Evolutionary conservation across 2,329 filamentous ascomycete species (phyloP).

Genomic region (Pseudopyricularia javanii): DNA sequence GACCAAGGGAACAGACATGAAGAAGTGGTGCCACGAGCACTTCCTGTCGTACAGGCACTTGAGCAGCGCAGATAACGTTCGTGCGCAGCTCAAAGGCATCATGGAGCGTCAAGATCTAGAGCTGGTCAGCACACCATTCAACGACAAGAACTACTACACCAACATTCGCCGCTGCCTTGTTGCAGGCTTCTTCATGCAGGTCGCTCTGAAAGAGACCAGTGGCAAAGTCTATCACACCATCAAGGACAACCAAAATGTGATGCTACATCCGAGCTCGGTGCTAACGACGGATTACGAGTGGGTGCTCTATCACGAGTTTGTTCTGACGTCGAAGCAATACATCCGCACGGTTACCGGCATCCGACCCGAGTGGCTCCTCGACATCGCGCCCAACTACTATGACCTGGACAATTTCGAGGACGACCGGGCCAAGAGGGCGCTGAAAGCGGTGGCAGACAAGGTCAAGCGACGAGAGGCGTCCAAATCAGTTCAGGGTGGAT

Average conservation of each 20-base stretch:
- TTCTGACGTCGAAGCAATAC: conserved; percentile 96
- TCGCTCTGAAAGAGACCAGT: conserved; percentile 81
- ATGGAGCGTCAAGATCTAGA: conserved; percentile 90
- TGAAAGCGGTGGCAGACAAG: conserved; percentile 46
- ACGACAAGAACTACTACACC: conserved; percentile 94
- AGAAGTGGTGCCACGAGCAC: conserved; percentile 94
- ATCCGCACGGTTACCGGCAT: conserved; percentile 88
- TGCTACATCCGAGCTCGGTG: conserved; percentile 88
- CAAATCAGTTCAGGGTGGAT: neutral
- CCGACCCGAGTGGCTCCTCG: conserved; percentile 87
- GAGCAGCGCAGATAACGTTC: conserved; percentile 87
- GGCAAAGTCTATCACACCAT: conserved; percentile 91
- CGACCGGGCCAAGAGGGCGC: conserved; percentile 59
- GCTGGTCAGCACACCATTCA: conserved; percentile 77
- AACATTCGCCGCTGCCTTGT: conserved; percentile 92
- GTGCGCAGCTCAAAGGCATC: conserved; percentile 80
- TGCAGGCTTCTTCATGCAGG: conserved; percentile 98
- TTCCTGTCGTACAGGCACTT: conserved; percentile 84
- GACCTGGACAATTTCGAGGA: conserved; percentile 73
- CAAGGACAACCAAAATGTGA: conserved; percentile 89
- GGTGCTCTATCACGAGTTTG: conserved; percentile 98
- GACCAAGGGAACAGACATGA: conserved; percentile 55
- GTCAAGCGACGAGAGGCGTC: conserved; percentile 43
- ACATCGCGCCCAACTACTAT: conserved; percentile 90
- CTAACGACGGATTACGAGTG: conserved; percentile 83